Conservation (phyloP, 371 early-diverging fungal genomes). For the Scutellospora calospora region DNA sequence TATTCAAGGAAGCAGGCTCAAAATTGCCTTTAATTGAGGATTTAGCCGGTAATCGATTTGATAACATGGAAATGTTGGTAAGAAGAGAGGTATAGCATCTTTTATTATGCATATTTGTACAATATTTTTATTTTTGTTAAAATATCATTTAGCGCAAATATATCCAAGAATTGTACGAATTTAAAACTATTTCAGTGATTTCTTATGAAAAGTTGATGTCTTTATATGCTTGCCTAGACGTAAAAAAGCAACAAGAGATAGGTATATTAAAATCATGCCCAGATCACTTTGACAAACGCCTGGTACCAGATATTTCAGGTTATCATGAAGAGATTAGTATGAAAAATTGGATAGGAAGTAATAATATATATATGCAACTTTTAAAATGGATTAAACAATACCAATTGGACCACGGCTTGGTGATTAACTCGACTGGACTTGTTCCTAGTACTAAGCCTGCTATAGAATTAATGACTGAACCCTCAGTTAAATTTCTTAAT, state of each 20-base stretch:
- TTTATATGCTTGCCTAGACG: background rate
- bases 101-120: background rate
- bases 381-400: slow-evolving; percentile 1
- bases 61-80: background rate
- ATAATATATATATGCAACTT: background rate
- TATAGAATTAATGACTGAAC: background rate
- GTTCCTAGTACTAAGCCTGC: background rate
- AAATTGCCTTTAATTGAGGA: background rate
- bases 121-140: background rate
- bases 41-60: background rate
- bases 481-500: background rate
- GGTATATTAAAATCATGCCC: too few relatives aligned
- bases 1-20: background rate
- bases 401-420: background rate
- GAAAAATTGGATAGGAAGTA: background rate
- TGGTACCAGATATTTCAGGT: background rate
- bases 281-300: background rate
- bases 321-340: background rate
- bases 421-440: background rate
- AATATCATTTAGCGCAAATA: background rate
- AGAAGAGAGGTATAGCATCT: background rate
- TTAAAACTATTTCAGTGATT: background rate
- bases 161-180: background rate
- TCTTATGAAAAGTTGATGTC: background rate
- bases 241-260: background rate